phyloP scores from a whole-genome alignment of 306 rosid species.

The Phaseolus lunatus region DNA sequence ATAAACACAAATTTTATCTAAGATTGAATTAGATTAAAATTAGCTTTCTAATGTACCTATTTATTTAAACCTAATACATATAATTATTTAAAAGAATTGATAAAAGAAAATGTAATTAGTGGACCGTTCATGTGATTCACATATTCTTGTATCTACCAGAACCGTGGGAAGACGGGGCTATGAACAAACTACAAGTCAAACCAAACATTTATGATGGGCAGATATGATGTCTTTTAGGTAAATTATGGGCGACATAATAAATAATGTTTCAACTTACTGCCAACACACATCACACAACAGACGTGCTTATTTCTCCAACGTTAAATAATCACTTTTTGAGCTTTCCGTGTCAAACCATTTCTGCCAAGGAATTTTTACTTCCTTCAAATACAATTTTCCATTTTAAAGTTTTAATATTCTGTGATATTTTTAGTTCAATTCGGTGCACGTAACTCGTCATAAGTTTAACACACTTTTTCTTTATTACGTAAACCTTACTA shows the following conservation, averaged over 20 bases:
- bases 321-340: neutral
- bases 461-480: neutral
- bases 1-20: too few species aligned
- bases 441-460: too few species aligned
- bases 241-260: slow-evolving; percentile 13
- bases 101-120: too few species aligned
- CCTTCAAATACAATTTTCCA: neutral
- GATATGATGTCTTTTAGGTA: slow-evolving; percentile 6
- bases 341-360: neutral
- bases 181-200: slow-evolving; percentile 27
- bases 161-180: neutral
- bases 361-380: neutral
- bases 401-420: neutral
- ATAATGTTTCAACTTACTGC: slow-evolving; percentile 1
- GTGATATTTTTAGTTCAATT: neutral
- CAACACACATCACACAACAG: neutral
- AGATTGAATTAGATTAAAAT: too few species aligned
- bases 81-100: too few species aligned
- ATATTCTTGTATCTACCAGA: neutral
- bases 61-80: too few species aligned
- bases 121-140: slow-evolving; percentile 35
- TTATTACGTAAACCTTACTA: neutral
- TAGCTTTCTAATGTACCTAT: too few species aligned
- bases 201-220: slow-evolving; percentile 25
- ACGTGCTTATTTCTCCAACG: neutral